Percentiles rank a stretch among this genome's conserved stretches.
These are phyloP conservation scores for Hypoxylon sp. DNA, from an alignment of 2,329 filamentous ascomycete genomes.

Conservation along the genomic window DNA sequence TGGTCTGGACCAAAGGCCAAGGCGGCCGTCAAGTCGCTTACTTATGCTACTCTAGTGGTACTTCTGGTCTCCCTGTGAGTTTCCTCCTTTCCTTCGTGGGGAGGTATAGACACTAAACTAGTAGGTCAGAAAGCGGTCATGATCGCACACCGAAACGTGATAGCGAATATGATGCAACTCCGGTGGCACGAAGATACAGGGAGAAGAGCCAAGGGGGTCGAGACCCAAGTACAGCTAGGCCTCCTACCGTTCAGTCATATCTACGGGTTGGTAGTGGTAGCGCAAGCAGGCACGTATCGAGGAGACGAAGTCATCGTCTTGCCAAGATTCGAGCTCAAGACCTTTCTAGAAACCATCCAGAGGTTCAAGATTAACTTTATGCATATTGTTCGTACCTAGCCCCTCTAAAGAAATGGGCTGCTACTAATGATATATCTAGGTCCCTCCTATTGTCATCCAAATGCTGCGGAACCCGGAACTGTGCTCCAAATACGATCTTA, in stretches of 20 bases:
- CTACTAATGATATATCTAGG: constrained; percentile 58
- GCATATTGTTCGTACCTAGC: constrained; percentile 67
- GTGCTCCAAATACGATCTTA: constrained; percentile 78
- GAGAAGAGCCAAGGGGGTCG: constrained; percentile 50
- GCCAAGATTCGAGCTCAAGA: constrained; percentile 78
- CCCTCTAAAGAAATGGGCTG: not conserved
- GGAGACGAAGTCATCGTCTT: constrained; percentile 81
- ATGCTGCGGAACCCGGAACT: constrained; percentile 76
- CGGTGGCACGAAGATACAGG: constrained; percentile 58
- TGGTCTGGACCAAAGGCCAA: constrained; percentile 71
- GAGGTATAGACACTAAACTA: constrained; percentile 8
- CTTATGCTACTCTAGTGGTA: constrained; percentile 81
- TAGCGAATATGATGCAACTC: constrained; percentile 79
- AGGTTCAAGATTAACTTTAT: constrained; percentile 76
- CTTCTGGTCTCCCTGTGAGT: constrained; percentile 77
- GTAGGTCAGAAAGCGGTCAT: constrained; percentile 78
- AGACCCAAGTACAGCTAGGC: constrained; percentile 66
- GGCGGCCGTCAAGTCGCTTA: constrained; percentile 76
- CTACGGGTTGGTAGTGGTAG: constrained; percentile 80
- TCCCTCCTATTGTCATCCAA: constrained; percentile 86
- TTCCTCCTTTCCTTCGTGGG: not conserved
- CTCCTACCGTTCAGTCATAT: constrained; percentile 84
- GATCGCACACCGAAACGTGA: constrained; percentile 82
- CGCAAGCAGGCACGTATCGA: constrained; percentile 74
- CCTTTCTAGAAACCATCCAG: constrained; percentile 74